Evolutionary conservation across 495 filamentous ascomycete species (phyloP), one percentile per base, ranked within the genome.

Genomic region (Podospora bellae-mahoneyi): DNA sequence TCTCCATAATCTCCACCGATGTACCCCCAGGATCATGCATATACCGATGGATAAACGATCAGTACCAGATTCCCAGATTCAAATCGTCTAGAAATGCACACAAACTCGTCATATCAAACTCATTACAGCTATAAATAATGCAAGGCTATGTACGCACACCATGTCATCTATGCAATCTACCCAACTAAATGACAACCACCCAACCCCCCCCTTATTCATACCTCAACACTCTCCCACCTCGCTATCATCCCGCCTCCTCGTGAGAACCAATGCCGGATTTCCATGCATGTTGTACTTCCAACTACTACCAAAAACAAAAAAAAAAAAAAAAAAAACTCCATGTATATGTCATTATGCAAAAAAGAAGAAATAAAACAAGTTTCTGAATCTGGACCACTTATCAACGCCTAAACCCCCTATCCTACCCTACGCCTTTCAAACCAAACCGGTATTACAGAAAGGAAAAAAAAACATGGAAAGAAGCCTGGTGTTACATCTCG

Each of bases 401-500:
- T 48, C 39, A 48, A 48, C 39, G 39, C 39, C 39, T 3, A 48
- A 48, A 3, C 39, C 39, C 13, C 39, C 39, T 32, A 5, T 7
- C 30, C 30, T 32, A 32, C 30, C 30, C 30, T 48, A 16, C 39
- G 39, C 39, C 39, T 48, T 48, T 48, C 39, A 13, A 10, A 48
- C 0, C 39, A 48, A 48, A 6, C 39, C 39, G 2, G 18, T 10
- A 16, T 48, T 13, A 48, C 3, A 32, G 30, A 5, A 18, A 48
- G 13, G 3, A 18, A 18, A 48, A 48, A 13, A 48, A 48, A 48
- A 1, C 39, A 48, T 48, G 39, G 39, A 5, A 7, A 10, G 39
- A 10, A 16, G 39, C 39, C 39, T 10, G 9, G 18, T 62, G 30
- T 69, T 74, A 76, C 69, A 74, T 71, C n/a, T 74, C 72, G 18